A percentile compares a stretch with the other conserved stretches of the same genome.
phyloP scores from a whole-genome alignment of 441 rosid species.

The Jatropha multifida region DNA sequence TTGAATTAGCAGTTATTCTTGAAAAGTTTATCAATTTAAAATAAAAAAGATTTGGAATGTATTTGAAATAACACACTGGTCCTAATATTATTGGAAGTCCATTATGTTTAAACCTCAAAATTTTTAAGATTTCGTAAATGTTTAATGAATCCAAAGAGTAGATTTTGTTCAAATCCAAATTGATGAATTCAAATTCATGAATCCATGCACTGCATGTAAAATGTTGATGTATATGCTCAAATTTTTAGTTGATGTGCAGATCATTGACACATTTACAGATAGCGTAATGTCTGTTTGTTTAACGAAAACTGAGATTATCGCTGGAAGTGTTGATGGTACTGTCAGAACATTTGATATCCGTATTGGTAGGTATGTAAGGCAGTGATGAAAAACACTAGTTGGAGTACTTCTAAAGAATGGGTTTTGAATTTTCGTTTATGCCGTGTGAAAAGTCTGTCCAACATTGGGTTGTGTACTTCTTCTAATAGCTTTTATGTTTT shows the following conservation, averaged over 20 bases:
- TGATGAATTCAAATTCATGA: neutral
- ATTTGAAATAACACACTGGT: no score
- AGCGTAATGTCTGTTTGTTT: constrained; percentile 94
- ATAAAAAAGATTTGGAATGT: no score
- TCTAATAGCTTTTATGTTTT: neutral
- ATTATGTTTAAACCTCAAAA: no score
- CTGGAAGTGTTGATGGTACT: constrained; percentile 97
- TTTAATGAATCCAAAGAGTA: no score
- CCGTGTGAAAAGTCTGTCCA: neutral
- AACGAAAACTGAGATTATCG: constrained; percentile 86
- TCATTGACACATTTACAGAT: constrained; percentile 76
- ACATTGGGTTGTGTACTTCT: neutral
- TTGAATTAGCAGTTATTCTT: no score
- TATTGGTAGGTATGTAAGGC: constrained; percentile 64
- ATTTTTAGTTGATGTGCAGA: constrained; percentile 39
- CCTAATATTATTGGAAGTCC: no score
- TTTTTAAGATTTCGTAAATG: no score
- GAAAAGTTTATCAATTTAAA: no score
- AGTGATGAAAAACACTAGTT: neutral
- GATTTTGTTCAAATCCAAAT: no score
- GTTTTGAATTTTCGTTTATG: neutral
- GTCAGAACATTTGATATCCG: constrained; percentile 95
- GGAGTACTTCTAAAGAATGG: neutral
- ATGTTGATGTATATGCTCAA: constrained; percentile 3
- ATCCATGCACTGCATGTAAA: no score